Conservation (phyloP, 169 alveolate genomes). For the Cryptosporidium meleagridis region DNA sequence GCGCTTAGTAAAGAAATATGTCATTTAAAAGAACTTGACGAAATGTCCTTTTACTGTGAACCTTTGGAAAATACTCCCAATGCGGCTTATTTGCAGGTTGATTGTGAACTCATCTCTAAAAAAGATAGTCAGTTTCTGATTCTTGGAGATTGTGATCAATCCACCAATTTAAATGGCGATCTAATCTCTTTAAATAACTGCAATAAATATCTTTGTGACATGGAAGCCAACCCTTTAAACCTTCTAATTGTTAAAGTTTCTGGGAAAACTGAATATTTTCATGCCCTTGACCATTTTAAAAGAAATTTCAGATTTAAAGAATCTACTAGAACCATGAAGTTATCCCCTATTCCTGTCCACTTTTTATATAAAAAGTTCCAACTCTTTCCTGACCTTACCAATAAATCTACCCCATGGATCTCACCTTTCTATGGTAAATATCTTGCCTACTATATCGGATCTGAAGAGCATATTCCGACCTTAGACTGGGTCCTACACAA, state of each 20-base stretch:
- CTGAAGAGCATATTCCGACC: constrained; percentile 32
- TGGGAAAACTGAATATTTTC: neutral
- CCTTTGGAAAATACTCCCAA: neutral
- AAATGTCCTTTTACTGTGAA: neutral
- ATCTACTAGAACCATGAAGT: constrained; percentile 5
- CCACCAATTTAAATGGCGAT: neutral
- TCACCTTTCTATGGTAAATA: constrained; percentile 46
- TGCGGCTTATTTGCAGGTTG: constrained; percentile 11
- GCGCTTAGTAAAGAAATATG: neutral
- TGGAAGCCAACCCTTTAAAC: neutral
- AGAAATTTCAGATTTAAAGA: constrained; percentile 45
- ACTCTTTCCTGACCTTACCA: neutral
- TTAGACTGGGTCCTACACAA: constrained; percentile 5
- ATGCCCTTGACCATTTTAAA: neutral
- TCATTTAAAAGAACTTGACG: neutral
- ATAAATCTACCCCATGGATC: constrained; percentile 1
- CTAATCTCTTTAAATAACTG: neutral
- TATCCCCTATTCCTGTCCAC: constrained; percentile 43
- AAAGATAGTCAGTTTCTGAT: neutral
- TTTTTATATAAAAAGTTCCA: neutral
- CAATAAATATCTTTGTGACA: neutral
- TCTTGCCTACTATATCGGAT: constrained; percentile 10
- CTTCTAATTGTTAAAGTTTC: neutral
- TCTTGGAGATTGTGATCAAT: neutral
- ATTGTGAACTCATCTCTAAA: neutral